A percentile compares a stretch with the other conserved stretches of the same genome.
Conservation (phyloP, 1,139 yeast genomes). For the Geotrichum fermentans region DNA sequence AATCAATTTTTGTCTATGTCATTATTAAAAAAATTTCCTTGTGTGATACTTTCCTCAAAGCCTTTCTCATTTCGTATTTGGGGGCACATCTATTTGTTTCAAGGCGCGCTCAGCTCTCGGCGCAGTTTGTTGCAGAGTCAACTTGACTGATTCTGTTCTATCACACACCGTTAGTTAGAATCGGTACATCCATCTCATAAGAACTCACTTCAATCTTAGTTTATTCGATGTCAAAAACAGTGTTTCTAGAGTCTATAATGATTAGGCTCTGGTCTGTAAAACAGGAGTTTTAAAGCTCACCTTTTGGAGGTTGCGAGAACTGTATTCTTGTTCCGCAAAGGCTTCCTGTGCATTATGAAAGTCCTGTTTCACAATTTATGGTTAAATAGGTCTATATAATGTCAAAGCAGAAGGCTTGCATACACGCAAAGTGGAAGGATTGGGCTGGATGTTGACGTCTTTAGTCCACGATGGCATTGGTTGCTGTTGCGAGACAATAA, state of each 20-base stretch:
- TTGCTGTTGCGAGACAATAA: too few species aligned
- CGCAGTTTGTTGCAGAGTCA: constrained; percentile 23
- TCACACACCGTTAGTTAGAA: neutral
- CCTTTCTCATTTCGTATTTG: neutral
- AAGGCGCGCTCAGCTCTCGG: constrained; percentile 29
- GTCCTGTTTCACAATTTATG: constrained; percentile 21
- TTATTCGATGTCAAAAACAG: constrained; percentile 24
- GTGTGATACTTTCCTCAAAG: neutral
- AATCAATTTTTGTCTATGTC: too few species aligned
- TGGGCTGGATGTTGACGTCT: constrained; percentile 16
- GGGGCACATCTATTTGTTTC: constrained; percentile 20
- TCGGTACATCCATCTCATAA: neutral
- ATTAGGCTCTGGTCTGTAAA: neutral
- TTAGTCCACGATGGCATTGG: constrained; percentile 16
- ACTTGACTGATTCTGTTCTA: constrained; percentile 25
- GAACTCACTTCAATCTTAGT: constrained; percentile 25
- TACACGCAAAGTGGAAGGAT: constrained; percentile 11
- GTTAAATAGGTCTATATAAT: neutral
- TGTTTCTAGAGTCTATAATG: constrained; percentile 23
- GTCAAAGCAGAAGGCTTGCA: neutral
- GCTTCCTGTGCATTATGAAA: constrained; percentile 27
- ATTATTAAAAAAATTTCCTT: neutral
- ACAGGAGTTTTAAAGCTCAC: constrained; percentile 17
- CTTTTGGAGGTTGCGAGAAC: constrained; percentile 23
- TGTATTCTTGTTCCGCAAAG: constrained; percentile 30